A percentile compares a stretch with the other conserved stretches of the same genome.
These are phyloP conservation scores for Raphidocelis subcapitata DNA, from an alignment of 139 green algal genomes.

Conservation along the genomic window DNA sequence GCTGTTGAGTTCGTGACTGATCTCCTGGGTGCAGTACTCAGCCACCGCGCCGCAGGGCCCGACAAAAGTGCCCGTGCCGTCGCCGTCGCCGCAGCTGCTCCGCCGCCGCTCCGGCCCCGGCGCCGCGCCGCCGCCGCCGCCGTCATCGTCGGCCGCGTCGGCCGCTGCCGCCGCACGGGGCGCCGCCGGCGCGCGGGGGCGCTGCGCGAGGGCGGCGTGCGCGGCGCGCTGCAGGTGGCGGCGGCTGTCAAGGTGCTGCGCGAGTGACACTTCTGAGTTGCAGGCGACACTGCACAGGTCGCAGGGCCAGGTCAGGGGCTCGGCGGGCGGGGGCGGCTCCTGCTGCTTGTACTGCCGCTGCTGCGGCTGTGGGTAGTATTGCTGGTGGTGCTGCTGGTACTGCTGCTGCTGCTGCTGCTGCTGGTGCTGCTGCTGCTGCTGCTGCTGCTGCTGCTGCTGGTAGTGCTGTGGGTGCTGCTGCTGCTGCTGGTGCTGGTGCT, in stretches of 20 bases:
- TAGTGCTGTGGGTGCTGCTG: not conserved
- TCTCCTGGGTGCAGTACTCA: constrained; percentile 34
- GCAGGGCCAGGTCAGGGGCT: not conserved
- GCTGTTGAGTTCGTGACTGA: constrained; percentile 36
- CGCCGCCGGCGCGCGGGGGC: no score
- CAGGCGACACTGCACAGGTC: not conserved
- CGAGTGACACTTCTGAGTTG: not conserved
- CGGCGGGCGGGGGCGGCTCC: not conserved
- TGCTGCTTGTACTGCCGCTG: not conserved
- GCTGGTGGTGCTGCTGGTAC: constrained; percentile 1
- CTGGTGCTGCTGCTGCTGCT: not conserved
- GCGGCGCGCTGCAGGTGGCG: not conserved
- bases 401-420: constrained; percentile 3
- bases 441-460: not conserved
- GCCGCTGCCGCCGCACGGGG: no score
- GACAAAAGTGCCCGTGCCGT: constrained; percentile 16
- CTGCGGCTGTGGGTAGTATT: not conserved
- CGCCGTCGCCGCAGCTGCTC: not conserved
- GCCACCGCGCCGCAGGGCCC: constrained; percentile 25
- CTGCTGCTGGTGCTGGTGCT: not conserved
- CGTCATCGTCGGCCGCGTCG: no score
- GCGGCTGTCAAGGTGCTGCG: not conserved
- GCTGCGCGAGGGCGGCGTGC: no score
- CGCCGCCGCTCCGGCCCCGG: no score
- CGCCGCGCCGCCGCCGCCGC: no score